Conservation (phyloP, 1,284 basidiomycete genomes). For the Entoloma clypeatum region DNA sequence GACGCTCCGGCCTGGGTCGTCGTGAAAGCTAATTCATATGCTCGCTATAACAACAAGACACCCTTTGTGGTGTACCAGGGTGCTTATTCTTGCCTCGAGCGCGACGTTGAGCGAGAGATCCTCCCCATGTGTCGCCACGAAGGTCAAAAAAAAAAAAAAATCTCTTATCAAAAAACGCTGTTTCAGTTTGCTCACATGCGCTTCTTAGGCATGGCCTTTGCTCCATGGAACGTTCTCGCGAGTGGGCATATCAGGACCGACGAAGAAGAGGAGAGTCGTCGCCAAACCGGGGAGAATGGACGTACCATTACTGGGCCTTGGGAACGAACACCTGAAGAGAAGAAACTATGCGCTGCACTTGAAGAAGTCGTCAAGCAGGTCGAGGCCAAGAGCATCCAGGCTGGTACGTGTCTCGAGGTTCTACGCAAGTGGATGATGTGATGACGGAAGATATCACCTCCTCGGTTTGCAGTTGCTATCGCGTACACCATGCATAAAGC, state of each 20-base stretch:
- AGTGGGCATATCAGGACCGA: slow-evolving; percentile 44
- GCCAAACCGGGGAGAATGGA: slow-evolving; percentile 40
- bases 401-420: slow-evolving; percentile 26
- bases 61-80: slow-evolving; percentile 53
- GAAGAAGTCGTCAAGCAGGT: slow-evolving; percentile 43
- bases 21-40: slow-evolving; percentile 38
- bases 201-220: slow-evolving; percentile 44
- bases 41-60: slow-evolving; percentile 39
- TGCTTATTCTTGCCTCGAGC: slow-evolving; percentile 41
- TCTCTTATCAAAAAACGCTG: too few relatives aligned
- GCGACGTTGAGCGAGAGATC: too few relatives aligned
- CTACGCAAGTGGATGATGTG: background rate
- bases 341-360: slow-evolving; percentile 36
- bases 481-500: slow-evolving; percentile 48
- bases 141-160: too few relatives aligned
- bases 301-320: slow-evolving; percentile 30
- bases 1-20: slow-evolving; percentile 44
- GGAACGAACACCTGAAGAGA: slow-evolving; percentile 39
- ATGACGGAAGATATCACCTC: slow-evolving; percentile 1
- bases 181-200: too few relatives aligned
- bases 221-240: slow-evolving; percentile 49
- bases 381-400: slow-evolving; percentile 32
- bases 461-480: slow-evolving; percentile 36
- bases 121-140: too few relatives aligned
- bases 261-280: slow-evolving; percentile 39